Percentiles rank a stretch among this genome's conserved stretches.
phyloP scores from a whole-genome alignment of 2,329 filamentous ascomycete genomes.

The Mycocentrospora acerina region DNA sequence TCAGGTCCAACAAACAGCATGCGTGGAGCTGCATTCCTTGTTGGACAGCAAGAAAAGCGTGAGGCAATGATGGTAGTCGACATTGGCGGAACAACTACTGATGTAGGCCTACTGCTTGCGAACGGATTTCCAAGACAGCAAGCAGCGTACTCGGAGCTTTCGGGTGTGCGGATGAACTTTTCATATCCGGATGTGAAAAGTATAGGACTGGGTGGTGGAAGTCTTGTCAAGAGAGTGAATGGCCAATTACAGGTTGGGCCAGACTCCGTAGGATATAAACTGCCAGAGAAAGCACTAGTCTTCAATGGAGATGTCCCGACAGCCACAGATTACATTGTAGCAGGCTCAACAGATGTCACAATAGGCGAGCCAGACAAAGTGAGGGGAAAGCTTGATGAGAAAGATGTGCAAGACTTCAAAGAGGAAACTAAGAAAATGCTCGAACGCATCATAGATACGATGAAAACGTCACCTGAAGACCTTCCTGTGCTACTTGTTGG shows the following conservation, averaged over 20 bases:
- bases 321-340: slow-evolving; percentile 57
- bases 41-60: slow-evolving; percentile 30
- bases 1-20: slow-evolving; percentile 57
- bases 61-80: slow-evolving; percentile 64
- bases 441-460: slow-evolving; percentile 60
- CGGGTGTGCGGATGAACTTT: slow-evolving; percentile 64
- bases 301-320: slow-evolving; percentile 62
- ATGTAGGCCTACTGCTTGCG: slow-evolving; percentile 61
- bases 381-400: slow-evolving; percentile 33
- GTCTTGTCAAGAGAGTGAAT: slow-evolving; percentile 50
- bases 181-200: slow-evolving; percentile 57
- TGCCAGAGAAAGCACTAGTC: slow-evolving; percentile 55
- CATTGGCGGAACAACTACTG: slow-evolving; percentile 67
- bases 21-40: slow-evolving; percentile 50
- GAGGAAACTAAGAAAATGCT: slow-evolving; percentile 53
- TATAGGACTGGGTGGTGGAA: slow-evolving; percentile 62
- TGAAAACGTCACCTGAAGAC: slow-evolving; percentile 64
- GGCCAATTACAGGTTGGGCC: slow-evolving; percentile 56
- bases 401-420: slow-evolving; percentile 45
- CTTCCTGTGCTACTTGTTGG: slow-evolving; percentile 64
- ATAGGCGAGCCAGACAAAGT: slow-evolving; percentile 49
- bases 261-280: slow-evolving; percentile 62
- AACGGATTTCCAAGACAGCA: slow-evolving; percentile 66
- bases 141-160: slow-evolving; percentile 62
- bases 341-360: slow-evolving; percentile 34